A percentile compares a stretch with the other conserved stretches of the same genome.
phyloP scores from a whole-genome alignment of 345 rosid genomes.

The Salix udensis region DNA sequence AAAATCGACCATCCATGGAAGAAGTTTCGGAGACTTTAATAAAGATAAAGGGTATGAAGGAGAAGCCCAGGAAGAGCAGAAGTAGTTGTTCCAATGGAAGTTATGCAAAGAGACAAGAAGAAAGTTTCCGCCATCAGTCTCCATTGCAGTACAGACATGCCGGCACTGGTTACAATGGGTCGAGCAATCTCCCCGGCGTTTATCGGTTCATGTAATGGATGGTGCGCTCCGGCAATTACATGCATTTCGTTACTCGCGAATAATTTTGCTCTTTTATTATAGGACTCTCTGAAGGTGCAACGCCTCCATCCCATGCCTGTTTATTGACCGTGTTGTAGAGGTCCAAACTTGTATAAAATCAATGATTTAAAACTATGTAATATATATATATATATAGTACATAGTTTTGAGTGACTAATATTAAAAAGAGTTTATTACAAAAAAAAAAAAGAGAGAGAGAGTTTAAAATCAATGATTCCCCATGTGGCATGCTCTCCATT shows the following conservation, averaged over 20 bases:
- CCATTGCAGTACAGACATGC: conserved; percentile 10
- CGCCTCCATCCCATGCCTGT: not conserved
- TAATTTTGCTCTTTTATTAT: not conserved
- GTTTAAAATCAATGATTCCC: conserved; percentile 25
- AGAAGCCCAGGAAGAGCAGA: conserved; percentile 31
- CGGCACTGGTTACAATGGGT: not conserved
- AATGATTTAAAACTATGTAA: too few species aligned
- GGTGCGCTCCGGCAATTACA: not conserved
- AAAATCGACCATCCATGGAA: conserved; percentile 70
- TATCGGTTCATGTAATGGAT: not conserved
- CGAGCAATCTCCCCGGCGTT: not conserved
- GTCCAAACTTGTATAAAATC: not conserved
- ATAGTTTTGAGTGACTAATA: too few species aligned
- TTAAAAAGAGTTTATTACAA: too few species aligned
- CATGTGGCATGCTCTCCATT: conserved; percentile 36
- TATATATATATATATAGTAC: too few species aligned
- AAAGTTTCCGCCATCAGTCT: not conserved
- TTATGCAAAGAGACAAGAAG: not conserved
- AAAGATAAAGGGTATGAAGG: conserved; percentile 34
- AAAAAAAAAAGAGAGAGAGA: too few species aligned
- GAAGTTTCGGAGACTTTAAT: conserved; percentile 41
- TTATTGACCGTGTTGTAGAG: not conserved
- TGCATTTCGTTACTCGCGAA: not conserved
- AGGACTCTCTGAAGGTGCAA: not conserved
- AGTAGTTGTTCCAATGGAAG: not conserved